A percentile compares a stretch with the other conserved stretches of the same genome.
Conservation (phyloP, 1,139 yeast genomes). For the Sugiyamaella neomexicana region DNA sequence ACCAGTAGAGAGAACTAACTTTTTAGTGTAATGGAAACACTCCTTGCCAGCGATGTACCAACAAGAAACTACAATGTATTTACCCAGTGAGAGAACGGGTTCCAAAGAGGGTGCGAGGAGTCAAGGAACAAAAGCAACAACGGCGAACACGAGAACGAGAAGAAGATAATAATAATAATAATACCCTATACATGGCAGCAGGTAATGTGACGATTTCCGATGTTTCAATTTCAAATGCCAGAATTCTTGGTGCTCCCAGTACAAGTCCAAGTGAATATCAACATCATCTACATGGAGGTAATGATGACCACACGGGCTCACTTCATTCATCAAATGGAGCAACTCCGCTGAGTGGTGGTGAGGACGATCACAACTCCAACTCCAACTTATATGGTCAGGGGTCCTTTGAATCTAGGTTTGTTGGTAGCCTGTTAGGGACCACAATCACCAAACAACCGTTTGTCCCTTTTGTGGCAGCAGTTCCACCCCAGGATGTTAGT, state of each 20-base stretch:
- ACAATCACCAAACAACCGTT: background rate
- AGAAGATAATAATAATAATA: background rate
- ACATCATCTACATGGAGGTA: background rate
- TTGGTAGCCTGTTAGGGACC: conserved; percentile 10
- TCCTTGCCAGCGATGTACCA: conserved; percentile 26
- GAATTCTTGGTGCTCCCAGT: background rate
- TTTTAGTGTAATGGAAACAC: conserved; percentile 16
- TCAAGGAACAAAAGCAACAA: background rate
- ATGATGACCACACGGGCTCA: background rate
- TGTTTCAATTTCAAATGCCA: background rate
- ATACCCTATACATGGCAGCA: background rate
- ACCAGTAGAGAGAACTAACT: no score
- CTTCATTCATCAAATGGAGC: background rate
- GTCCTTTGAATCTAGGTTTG: conserved; percentile 13
- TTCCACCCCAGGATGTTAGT: conserved; percentile 1
- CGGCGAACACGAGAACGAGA: background rate
- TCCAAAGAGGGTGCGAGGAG: background rate
- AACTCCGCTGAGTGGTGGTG: conserved; percentile 4
- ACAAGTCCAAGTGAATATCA: conserved; percentile 5
- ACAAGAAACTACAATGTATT: conserved; percentile 21
- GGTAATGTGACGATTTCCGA: background rate
- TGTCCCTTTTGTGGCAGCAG: background rate
- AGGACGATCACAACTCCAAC: background rate
- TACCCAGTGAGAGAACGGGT: conserved; percentile 21
- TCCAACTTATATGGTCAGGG: background rate